Evolutionary conservation across 805 yeast genomes (phyloP).

Genomic region (Wickerhamiella australiensis): DNA sequence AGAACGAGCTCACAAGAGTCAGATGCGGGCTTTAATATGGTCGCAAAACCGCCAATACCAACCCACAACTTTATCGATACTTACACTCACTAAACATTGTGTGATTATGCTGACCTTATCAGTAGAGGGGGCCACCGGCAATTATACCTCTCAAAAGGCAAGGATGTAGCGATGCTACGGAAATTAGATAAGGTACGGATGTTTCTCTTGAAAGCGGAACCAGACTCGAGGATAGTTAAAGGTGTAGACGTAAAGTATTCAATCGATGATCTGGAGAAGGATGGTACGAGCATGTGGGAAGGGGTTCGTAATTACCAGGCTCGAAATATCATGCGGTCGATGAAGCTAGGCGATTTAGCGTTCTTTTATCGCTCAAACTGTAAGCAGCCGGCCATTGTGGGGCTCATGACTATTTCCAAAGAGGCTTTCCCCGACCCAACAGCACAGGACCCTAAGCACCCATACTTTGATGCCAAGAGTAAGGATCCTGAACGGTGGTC

Average conservation of each 20-base stretch:
- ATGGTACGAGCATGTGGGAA: constrained; percentile 40
- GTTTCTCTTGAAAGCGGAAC: constrained; percentile 50
- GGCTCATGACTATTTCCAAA: constrained; percentile 28
- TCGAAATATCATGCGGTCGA: constrained; percentile 37
- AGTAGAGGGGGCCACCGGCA: too few species aligned
- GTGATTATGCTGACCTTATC: constrained; percentile 1
- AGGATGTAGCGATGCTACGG: neutral
- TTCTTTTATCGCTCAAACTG: constrained; percentile 48
- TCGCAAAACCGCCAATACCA: too few species aligned
- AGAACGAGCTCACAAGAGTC: too few species aligned
- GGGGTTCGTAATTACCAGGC: constrained; percentile 52
- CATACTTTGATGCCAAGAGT: constrained; percentile 40
- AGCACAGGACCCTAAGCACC: constrained; percentile 33
- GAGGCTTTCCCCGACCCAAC: constrained; percentile 28
- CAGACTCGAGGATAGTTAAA: constrained; percentile 37
- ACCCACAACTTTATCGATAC: too few species aligned
- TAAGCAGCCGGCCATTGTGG: constrained; percentile 42
- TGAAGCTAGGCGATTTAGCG: constrained; percentile 38
- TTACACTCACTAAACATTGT: constrained; percentile 14
- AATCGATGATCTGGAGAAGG: constrained; percentile 33
- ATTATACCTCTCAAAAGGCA: too few species aligned
- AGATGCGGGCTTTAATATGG: too few species aligned
- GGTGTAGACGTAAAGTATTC: constrained; percentile 41
- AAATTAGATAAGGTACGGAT: neutral
- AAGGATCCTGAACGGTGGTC: constrained; percentile 36